These are phyloP conservation scores for Oxyria digyna DNA, from an alignment of 148 eudicot species.

Conservation along the genomic window DNA sequence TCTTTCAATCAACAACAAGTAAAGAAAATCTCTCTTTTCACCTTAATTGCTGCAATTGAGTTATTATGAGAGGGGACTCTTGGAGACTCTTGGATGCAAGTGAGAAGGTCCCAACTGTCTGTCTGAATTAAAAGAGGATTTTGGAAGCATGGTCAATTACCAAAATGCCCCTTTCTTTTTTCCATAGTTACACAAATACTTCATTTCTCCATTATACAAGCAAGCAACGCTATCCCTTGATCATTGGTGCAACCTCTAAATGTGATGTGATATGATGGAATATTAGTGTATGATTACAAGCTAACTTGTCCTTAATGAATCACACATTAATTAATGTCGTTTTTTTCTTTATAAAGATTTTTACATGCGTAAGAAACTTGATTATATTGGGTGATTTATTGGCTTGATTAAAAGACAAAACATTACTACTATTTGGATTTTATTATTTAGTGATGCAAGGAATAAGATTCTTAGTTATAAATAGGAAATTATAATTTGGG, in stretches of 20 bases:
- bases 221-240: background rate
- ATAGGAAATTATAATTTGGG: background rate
- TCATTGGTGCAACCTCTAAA: background rate
- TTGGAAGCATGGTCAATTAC: background rate
- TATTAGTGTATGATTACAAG: background rate
- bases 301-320: background rate
- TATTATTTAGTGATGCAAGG: background rate
- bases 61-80: no score
- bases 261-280: background rate
- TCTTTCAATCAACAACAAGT: background rate
- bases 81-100: background rate
- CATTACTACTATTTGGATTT: background rate
- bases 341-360: background rate
- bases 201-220: background rate
- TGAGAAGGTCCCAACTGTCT: conserved; percentile 8
- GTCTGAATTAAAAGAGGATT: conserved; percentile 4
- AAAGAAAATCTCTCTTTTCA: background rate
- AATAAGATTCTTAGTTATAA: background rate
- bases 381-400: no score
- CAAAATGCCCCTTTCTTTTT: background rate
- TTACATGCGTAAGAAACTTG: no score
- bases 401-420: background rate
- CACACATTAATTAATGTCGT: background rate
- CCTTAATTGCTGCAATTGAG: no score
- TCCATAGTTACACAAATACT: background rate